Evolutionary conservation across 1,139 yeast species (phyloP).

Genomic region (Candida gigantensis): DNA sequence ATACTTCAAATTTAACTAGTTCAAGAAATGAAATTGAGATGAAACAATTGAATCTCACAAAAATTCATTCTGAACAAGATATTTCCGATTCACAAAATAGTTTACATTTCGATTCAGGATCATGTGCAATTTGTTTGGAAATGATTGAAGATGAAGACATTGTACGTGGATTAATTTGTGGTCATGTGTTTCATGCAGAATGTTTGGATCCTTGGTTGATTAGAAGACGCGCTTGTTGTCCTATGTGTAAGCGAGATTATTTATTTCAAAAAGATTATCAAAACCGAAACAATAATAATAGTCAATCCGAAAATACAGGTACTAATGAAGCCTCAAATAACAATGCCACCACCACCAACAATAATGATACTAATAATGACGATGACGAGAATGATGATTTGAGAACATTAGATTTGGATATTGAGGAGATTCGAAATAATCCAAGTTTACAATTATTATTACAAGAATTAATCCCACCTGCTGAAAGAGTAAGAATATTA

Average conservation of each 20-base stretch:
- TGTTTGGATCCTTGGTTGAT: conserved; percentile 87
- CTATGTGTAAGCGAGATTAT: conserved; percentile 78
- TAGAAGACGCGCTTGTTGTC: conserved; percentile 77
- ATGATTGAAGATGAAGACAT: conserved; percentile 59
- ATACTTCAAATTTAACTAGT: neutral
- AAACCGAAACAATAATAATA: conserved; percentile 1
- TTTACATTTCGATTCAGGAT: conserved; percentile 65
- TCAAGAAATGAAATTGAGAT: neutral
- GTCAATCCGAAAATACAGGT: conserved; percentile 17
- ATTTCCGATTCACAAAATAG: conserved; percentile 19
- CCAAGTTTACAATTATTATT: conserved; percentile 41
- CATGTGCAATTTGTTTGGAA: conserved; percentile 81
- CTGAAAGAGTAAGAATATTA: conserved; percentile 41
- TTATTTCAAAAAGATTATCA: conserved; percentile 35
- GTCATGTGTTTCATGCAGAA: conserved; percentile 79
- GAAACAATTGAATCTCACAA: neutral
- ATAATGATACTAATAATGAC: conserved; percentile 21
- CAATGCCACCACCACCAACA: conserved; percentile 12
- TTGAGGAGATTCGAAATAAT: conserved; percentile 43
- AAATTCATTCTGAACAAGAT: neutral
- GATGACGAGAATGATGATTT: conserved; percentile 22
- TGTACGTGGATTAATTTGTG: conserved; percentile 76
- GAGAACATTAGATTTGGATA: conserved; percentile 34
- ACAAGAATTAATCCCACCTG: conserved; percentile 42
- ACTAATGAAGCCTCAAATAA: conserved; percentile 15